Evolutionary conservation across 2,329 filamentous ascomycete genomes (phyloP).

Genomic region (Nigrospora oryzae): DNA sequence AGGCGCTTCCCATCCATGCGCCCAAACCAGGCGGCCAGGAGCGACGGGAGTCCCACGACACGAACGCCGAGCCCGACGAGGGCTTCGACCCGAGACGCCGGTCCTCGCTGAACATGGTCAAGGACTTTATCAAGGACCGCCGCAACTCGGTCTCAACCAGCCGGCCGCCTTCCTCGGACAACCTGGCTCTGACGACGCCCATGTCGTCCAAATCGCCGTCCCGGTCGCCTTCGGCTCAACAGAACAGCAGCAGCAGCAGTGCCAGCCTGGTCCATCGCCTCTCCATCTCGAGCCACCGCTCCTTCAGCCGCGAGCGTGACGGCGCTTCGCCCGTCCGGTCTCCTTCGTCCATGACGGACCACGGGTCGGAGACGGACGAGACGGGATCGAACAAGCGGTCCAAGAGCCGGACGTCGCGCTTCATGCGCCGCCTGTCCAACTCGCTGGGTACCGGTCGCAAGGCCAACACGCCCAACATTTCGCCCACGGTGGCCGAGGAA

Average conservation of each 20-base stretch:
- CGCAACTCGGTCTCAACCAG: conserved; percentile 37
- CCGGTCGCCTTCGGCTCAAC: conserved; percentile 38
- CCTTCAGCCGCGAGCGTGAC: conserved; percentile 35
- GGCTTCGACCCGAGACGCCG: conserved; percentile 34
- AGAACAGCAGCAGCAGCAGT: conserved; percentile 20
- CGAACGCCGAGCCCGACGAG: conserved; percentile 22
- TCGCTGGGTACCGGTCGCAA: conserved; percentile 38
- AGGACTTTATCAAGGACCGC: conserved; percentile 53
- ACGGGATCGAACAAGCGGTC: conserved; percentile 35
- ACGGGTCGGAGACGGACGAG: conserved; percentile 37
- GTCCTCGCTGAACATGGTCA: conserved; percentile 52
- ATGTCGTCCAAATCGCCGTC: conserved; percentile 32
- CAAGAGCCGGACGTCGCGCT: conserved; percentile 43
- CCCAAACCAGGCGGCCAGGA: conserved; percentile 36
- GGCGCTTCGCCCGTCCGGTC: conserved; percentile 22
- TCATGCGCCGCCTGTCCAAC: conserved; percentile 51
- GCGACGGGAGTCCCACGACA: conserved; percentile 34
- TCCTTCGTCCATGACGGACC: conserved; percentile 33
- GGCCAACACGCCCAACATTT: conserved; percentile 33
- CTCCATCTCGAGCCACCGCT: conserved; percentile 56
- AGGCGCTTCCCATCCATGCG: conserved; percentile 13
- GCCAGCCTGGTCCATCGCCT: conserved; percentile 48
- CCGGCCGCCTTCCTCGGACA: conserved; percentile 38
- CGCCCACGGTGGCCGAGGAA: conserved; percentile 44
- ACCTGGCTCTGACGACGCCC: conserved; percentile 19